These are phyloP conservation scores for Tylopilus subfusipes DNA, from an alignment of 768 basidiomycete genomes.

Conservation along the genomic window DNA sequence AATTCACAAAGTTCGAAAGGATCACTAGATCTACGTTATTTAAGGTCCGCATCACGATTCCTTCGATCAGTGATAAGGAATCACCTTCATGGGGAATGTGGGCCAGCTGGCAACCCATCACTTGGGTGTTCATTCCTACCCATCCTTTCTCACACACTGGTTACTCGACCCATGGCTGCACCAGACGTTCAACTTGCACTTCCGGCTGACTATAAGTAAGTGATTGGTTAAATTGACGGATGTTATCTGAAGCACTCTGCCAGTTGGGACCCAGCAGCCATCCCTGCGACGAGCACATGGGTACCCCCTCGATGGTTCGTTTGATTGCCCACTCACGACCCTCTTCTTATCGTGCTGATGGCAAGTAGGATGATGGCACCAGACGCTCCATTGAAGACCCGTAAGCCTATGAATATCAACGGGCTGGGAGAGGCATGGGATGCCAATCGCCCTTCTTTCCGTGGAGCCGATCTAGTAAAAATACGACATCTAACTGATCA, in stretches of 20 bases:
- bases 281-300: conserved; percentile 26
- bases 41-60: neutral
- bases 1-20: neutral
- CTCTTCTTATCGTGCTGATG: neutral
- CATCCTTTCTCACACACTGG: neutral
- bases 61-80: neutral
- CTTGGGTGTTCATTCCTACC: no score
- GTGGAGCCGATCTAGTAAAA: conserved; percentile 22
- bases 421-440: conserved; percentile 28
- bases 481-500: neutral
- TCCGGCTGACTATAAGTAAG: conserved; percentile 18
- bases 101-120: no score
- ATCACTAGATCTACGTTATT: neutral
- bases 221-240: neutral
- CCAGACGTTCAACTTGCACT: conserved; percentile 18
- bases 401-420: conserved; percentile 5
- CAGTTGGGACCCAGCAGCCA: conserved; percentile 25
- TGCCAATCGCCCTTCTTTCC: conserved; percentile 18
- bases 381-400: neutral
- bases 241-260: neutral
- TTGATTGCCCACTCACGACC: neutral
- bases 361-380: conserved; percentile 20
- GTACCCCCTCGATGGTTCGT: conserved; percentile 26
- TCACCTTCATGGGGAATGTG: neutral
- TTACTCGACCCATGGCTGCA: conserved; percentile 18